Percentiles rank a stretch among this genome's conserved stretches.
Conservation (phyloP, 148 eudicot species). For the Gaultheria prostrata region DNA sequence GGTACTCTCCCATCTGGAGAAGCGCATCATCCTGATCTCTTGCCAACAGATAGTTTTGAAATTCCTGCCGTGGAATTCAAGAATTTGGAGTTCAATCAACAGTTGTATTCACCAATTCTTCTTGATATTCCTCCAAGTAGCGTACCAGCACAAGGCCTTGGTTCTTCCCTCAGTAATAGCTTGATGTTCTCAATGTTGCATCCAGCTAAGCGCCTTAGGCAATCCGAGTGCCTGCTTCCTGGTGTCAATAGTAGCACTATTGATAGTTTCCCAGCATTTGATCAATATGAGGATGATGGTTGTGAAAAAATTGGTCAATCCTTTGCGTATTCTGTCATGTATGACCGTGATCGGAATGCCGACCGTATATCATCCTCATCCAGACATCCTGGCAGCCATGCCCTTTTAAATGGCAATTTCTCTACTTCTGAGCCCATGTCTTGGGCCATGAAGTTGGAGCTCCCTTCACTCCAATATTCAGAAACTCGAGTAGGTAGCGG, state of each 20-base stretch:
- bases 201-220: slow-evolving; percentile 23
- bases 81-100: slow-evolving; percentile 14
- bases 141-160: slow-evolving; percentile 18
- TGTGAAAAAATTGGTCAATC: slow-evolving; percentile 17
- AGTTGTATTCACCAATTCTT: slow-evolving; percentile 21
- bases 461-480: slow-evolving; percentile 38
- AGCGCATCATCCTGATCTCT: slow-evolving; percentile 12
- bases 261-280: slow-evolving; percentile 26
- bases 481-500: slow-evolving; percentile 24
- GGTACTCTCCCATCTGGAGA: slow-evolving; percentile 1
- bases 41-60: slow-evolving; percentile 20
- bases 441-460: slow-evolving; percentile 28
- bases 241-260: slow-evolving; percentile 24
- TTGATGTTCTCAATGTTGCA: slow-evolving; percentile 15
- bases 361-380: slow-evolving; percentile 24
- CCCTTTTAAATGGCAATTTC: slow-evolving; percentile 26
- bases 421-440: slow-evolving; percentile 23
- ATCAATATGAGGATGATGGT: slow-evolving; percentile 14
- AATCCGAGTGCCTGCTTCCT: slow-evolving; percentile 16
- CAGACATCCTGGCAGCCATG: slow-evolving; percentile 42
- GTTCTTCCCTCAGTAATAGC: slow-evolving; percentile 21
- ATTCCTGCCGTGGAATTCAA: slow-evolving; percentile 26
- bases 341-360: slow-evolving; percentile 18
- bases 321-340: slow-evolving; percentile 12
- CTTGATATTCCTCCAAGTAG: slow-evolving; percentile 17